Evolutionary conservation across 495 filamentous ascomycete genomes (phyloP).

Genomic region (Neohortaea acidophila): DNA sequence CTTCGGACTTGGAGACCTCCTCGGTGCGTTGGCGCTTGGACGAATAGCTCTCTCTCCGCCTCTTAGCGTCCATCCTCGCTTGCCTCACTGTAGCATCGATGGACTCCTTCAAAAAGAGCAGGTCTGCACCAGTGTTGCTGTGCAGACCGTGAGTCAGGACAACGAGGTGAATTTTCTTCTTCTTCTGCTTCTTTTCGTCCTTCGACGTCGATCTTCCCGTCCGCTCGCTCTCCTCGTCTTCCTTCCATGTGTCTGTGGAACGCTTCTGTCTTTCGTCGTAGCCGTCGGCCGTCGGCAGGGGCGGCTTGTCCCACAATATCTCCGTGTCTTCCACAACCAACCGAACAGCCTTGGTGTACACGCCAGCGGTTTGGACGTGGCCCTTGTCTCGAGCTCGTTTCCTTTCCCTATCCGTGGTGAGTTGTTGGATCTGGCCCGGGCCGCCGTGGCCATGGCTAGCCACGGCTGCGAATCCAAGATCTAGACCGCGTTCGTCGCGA

Average conservation of each 20-base stretch:
- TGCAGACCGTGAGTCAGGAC: slow-evolving; percentile 88
- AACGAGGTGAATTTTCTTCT: slow-evolving; percentile 75
- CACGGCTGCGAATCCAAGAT: slow-evolving; percentile 40
- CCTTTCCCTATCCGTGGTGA: slow-evolving; percentile 6
- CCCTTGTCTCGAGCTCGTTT: slow-evolving; percentile 18
- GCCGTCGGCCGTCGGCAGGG: slow-evolving; percentile 51
- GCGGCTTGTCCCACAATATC: slow-evolving; percentile 77
- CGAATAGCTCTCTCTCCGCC: slow-evolving; percentile 31
- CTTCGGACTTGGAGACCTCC: slow-evolving; percentile 6
- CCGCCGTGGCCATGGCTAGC: slow-evolving; percentile 31
- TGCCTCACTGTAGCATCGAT: slow-evolving; percentile 71
- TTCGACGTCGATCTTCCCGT: slow-evolving; percentile 20
- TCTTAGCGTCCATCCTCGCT: slow-evolving; percentile 44
- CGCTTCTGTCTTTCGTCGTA: slow-evolving; percentile 21
- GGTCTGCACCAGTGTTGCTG: slow-evolving; percentile 91
- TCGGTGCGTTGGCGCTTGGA: slow-evolving; percentile 1
- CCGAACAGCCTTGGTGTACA: slow-evolving; percentile 63
- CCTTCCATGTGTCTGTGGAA: slow-evolving; percentile 10
- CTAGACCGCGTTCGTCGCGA: slow-evolving; percentile 68
- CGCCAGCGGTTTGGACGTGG: slow-evolving; percentile 47
- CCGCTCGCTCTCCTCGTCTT: slow-evolving; percentile 7
- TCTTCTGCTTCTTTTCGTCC: slow-evolving; percentile 27
- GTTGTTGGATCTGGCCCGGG: slow-evolving; percentile 60
- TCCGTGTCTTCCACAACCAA: slow-evolving; percentile 74
- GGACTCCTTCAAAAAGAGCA: slow-evolving; percentile 93